These are phyloP conservation scores for Penicillium sp. DNA, from an alignment of 2,329 filamentous ascomycete genomes.

Conservation along the genomic window DNA sequence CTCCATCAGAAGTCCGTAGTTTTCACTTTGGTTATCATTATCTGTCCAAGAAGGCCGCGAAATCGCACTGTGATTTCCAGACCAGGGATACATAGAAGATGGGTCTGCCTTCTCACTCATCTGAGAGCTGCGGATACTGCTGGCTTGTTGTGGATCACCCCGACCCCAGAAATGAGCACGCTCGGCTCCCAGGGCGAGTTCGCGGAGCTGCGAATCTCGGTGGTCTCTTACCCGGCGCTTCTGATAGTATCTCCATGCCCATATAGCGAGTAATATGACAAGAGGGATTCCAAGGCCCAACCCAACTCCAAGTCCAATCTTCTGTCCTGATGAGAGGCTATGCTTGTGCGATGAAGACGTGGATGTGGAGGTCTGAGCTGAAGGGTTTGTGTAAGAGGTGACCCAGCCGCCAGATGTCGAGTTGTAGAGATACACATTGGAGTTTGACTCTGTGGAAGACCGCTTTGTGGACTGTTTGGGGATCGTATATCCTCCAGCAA, in stretches of 20 bases:
- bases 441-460: constrained; percentile 36
- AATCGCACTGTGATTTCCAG: constrained; percentile 16
- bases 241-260: constrained; percentile 54
- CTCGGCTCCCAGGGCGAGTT: constrained; percentile 53
- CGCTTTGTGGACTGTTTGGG: constrained; percentile 41
- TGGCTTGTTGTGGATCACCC: constrained; percentile 41
- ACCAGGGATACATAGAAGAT: constrained; percentile 31
- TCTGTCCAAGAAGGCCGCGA: constrained; percentile 28
- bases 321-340: constrained; percentile 38
- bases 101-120: constrained; percentile 20
- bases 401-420: constrained; percentile 61
- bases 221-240: constrained; percentile 44
- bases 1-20: constrained; percentile 44
- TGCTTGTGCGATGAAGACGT: constrained; percentile 14
- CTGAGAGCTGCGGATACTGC: constrained; percentile 34
- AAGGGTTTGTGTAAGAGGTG: constrained; percentile 55
- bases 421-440: constrained; percentile 60
- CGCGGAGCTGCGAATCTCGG: constrained; percentile 57
- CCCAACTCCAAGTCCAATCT: constrained; percentile 63
- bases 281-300: constrained; percentile 63
- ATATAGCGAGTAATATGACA: constrained; percentile 48
- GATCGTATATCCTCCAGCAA: constrained; percentile 60
- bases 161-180: constrained; percentile 44
- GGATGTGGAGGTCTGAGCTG: neutral
- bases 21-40: constrained; percentile 37